phyloP scores from a whole-genome alignment of 148 eudicot species.

The Gaultheria prostrata region DNA sequence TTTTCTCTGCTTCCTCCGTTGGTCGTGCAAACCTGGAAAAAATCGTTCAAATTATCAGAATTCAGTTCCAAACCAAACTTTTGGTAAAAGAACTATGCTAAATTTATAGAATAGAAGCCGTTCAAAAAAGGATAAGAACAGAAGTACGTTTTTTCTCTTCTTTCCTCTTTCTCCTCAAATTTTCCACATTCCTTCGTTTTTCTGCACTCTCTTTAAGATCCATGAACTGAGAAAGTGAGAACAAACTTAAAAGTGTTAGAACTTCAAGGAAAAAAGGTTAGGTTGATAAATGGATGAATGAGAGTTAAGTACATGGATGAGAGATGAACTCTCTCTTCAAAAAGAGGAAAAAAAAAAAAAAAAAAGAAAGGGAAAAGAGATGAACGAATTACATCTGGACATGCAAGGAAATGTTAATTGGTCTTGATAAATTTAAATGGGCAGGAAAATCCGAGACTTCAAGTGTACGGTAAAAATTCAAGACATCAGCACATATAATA shows the following conservation, averaged over 20 bases:
- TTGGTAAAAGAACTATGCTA: not conserved
- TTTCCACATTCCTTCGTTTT: conserved; percentile 52
- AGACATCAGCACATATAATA: not conserved
- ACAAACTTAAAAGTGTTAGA: not conserved
- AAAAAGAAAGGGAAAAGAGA: not conserved
- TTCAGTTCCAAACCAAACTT: not conserved
- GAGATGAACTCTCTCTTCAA: not conserved
- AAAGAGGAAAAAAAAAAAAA: too few relatives aligned
- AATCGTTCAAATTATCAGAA: conserved; percentile 5
- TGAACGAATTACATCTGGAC: not conserved
- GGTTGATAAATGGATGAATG: not conserved
- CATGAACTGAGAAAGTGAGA: conserved; percentile 41
- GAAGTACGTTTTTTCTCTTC: conserved; percentile 74
- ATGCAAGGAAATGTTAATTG: not conserved
- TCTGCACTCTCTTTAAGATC: conserved; percentile 63
- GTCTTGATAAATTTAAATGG: not conserved
- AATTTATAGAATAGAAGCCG: not conserved
- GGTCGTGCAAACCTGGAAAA: conserved; percentile 66
- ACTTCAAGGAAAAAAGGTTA: not conserved
- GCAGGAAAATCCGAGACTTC: not conserved
- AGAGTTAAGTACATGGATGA: not conserved
- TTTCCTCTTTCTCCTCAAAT: conserved; percentile 67
- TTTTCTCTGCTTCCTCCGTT: conserved; percentile 54
- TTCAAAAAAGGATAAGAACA: not conserved
- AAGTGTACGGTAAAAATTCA: not conserved